These are phyloP conservation scores for Typha latifolia DNA, from an alignment of 176 grass and related monocot species.

Conservation along the genomic window DNA sequence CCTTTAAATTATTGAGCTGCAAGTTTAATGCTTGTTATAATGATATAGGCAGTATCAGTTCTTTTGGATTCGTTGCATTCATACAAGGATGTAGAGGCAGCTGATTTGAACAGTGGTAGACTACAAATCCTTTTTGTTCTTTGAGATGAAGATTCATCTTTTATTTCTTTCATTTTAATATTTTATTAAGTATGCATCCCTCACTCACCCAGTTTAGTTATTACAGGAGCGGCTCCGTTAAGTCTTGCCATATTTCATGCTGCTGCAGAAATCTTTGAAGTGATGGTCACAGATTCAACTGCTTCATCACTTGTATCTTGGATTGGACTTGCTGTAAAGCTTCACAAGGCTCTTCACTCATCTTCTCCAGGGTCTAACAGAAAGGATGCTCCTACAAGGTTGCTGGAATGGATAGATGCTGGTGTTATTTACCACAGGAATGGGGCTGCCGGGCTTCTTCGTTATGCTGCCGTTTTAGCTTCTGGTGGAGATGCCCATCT, in stretches of 20 bases:
- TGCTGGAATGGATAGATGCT: constrained; percentile 96
- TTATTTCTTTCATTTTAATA: constrained; percentile 1
- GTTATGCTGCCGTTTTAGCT: constrained; percentile 83
- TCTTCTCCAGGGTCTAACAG: constrained; percentile 91
- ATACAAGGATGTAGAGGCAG: constrained; percentile 68
- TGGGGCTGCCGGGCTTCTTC: constrained; percentile 70
- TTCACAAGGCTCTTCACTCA: constrained; percentile 89
- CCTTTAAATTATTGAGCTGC: constrained; percentile 1
- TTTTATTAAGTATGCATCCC: constrained; percentile 14
- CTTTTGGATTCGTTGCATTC: constrained; percentile 67
- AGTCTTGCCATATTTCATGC: constrained; percentile 91
- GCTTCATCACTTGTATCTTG: constrained; percentile 80
- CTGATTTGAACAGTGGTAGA: constrained; percentile 51
- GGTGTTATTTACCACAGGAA: constrained; percentile 97
- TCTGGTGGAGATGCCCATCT: constrained; percentile 95
- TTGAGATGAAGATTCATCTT: background rate
- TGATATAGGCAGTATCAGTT: constrained; percentile 69
- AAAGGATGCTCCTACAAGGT: constrained; percentile 85
- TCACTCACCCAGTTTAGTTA: constrained; percentile 11
- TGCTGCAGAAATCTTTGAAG: constrained; percentile 91
- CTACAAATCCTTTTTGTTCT: constrained; percentile 4
- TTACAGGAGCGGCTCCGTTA: constrained; percentile 66
- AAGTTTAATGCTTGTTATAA: constrained; percentile 18
- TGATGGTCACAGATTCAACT: constrained; percentile 82
- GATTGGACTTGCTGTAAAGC: constrained; percentile 80